Evolutionary conservation across 345 rosid species (phyloP), one percentile per base, ranked within the genome.

Genomic region (Eucalyptus erythrocorys): DNA sequence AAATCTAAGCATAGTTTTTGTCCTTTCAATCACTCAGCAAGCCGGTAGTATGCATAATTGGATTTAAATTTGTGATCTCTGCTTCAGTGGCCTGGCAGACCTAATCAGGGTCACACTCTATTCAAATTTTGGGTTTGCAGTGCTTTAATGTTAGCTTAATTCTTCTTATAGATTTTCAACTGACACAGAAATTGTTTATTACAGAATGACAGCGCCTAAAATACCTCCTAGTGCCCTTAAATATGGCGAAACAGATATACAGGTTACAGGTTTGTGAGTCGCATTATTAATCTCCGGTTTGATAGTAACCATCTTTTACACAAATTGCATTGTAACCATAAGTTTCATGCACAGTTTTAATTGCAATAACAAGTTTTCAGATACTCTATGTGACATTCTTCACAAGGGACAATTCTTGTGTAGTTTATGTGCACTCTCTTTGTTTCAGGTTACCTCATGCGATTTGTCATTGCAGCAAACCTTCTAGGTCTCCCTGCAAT

Each of bases 401-500:
- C 3, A 8, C 32, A 61, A 61, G 34, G 16, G 68, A 27, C 32
- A 61, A 61, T 61, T 61, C 32, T 61, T 27, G 14, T 59, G 68
- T 59, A 59, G 32, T 59, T 59, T 27, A 59, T 59, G 68, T 11
- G 76, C n/a, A 40, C 30, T 87, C 50, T 49, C 37, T 43, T 61
- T 85, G 45, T 92, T 88, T 55, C 61, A 55, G 61, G 61, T 55
- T 55, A 22, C 30, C 61, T 55, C 3, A 22, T 22, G 61, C 13
- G 95, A 71, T 97, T 97, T 88, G 50, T 94, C 68, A 5, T 64
- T 64, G 91, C 97, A 14, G 97, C 93, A 59, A 96, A 97, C 89
- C 97, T 97, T 90, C 94, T 97, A 19, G 99, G 98, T 85, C 90
- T 97, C 66, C 98, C 98, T 17, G 98, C 99, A 90, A 94, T 96